phyloP scores from a whole-genome alignment of 2,329 filamentous ascomycete species.

The Fusarium graminum region DNA sequence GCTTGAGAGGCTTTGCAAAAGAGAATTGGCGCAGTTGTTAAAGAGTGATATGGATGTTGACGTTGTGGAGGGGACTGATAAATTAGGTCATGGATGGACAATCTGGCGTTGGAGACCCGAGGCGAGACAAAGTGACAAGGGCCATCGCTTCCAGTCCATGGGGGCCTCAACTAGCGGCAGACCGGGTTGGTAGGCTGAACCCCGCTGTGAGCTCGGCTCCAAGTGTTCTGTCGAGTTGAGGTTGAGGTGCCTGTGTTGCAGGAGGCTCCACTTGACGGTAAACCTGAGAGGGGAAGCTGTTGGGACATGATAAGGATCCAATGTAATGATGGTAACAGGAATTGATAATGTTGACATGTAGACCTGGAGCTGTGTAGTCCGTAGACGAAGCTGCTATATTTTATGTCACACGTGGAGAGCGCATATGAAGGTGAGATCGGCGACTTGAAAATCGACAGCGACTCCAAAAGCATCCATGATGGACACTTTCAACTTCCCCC shows the following conservation, averaged over 20 bases:
- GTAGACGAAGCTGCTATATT: not conserved
- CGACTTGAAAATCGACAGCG: not conserved
- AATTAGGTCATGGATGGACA: conserved; percentile 36
- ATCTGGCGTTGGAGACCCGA: conserved; percentile 34
- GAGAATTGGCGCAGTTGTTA: conserved; percentile 16
- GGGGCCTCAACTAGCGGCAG: conserved; percentile 17
- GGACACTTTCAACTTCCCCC: conserved; percentile 6
- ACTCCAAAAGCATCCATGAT: conserved; percentile 2
- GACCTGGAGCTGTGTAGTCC: not conserved
- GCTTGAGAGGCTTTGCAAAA: not conserved
- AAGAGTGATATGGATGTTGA: conserved; percentile 29
- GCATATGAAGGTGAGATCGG: not conserved
- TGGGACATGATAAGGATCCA: conserved; percentile 15
- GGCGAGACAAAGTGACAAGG: conserved; percentile 10
- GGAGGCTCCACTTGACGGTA: conserved; percentile 21
- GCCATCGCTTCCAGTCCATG: conserved; percentile 19
- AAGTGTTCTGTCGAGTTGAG: conserved; percentile 19
- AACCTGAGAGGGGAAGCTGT: conserved; percentile 27
- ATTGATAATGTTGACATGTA: not conserved
- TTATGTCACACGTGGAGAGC: not conserved
- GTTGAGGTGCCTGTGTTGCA: conserved; percentile 12
- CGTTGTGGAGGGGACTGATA: conserved; percentile 19
- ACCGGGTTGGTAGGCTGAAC: conserved; percentile 11
- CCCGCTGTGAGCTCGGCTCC: conserved; percentile 31
- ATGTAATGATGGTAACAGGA: not conserved